These are phyloP conservation scores for Forsythia viridissima DNA, from an alignment of 257 asterid genomes.

Conservation along the genomic window DNA sequence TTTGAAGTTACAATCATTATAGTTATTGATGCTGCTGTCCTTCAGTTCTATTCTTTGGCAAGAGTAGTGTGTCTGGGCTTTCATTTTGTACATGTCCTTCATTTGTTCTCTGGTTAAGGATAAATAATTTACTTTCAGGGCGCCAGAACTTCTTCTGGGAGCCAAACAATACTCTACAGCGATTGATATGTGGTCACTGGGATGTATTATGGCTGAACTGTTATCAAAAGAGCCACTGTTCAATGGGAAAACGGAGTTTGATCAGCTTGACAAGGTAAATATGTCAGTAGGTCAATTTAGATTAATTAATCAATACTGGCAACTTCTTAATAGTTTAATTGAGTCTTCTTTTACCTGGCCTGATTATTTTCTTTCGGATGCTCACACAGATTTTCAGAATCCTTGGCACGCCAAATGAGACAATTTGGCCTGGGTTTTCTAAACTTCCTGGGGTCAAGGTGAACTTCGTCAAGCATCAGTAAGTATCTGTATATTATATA, in stretches of 20 bases:
- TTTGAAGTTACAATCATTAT: background rate
- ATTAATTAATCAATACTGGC: background rate
- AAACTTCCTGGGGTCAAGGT: conserved; percentile 81
- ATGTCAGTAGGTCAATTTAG: background rate
- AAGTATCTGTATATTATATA: conserved; percentile 44
- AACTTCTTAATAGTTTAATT: background rate
- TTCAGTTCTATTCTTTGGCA: background rate
- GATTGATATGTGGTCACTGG: conserved; percentile 94
- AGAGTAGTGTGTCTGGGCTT: background rate
- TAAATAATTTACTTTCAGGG: conserved; percentile 44
- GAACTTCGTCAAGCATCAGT: conserved; percentile 83
- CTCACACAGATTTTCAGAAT: conserved; percentile 62
- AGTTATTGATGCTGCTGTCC: background rate
- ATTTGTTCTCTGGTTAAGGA: conserved; percentile 5
- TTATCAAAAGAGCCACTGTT: conserved; percentile 72
- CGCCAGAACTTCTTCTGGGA: conserved; percentile 90
- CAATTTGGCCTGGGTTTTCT: conserved; percentile 92
- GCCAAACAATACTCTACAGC: conserved; percentile 82
- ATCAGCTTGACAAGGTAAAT: conserved; percentile 82
- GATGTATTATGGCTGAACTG: conserved; percentile 92
- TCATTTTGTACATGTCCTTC: conserved; percentile 1
- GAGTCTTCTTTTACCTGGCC: background rate
- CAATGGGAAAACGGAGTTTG: conserved; percentile 75
- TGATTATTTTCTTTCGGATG: conserved; percentile 19
- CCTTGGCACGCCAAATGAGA: conserved; percentile 86